Evolutionary conservation across 306 rosid species (phyloP).

Genomic region (Cicer bijugum): DNA sequence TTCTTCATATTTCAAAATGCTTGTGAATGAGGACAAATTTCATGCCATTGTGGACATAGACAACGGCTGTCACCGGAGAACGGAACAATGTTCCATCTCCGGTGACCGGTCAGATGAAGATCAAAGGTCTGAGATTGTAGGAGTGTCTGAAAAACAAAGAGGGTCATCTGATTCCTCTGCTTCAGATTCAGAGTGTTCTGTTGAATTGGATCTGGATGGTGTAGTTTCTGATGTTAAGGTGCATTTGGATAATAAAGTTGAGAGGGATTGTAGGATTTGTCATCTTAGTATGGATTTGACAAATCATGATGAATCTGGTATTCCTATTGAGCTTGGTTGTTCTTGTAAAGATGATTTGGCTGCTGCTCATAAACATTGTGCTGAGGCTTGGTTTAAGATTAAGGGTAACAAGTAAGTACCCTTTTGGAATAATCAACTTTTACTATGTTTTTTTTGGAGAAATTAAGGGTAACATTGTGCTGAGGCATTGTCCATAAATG

Average conservation of each 20-base stretch:
- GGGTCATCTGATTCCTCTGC: constrained; percentile 57
- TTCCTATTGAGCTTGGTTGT: constrained; percentile 84
- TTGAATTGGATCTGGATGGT: constrained; percentile 72
- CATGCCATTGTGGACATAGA: constrained; percentile 54
- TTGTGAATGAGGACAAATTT: constrained; percentile 50
- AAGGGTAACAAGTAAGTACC: constrained; percentile 79
- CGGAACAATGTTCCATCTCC: constrained; percentile 47
- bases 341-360: constrained; percentile 93
- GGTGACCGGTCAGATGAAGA: constrained; percentile 46
- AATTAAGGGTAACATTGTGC: too few species aligned
- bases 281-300: constrained; percentile 74
- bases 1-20: constrained; percentile 50
- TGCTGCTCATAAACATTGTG: constrained; percentile 94
- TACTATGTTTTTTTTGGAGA: too few species aligned
- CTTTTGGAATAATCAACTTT: constrained; percentile 1
- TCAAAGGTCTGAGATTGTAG: constrained; percentile 64
- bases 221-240: constrained; percentile 51
- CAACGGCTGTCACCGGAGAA: constrained; percentile 52
- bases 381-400: constrained; percentile 96
- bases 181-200: constrained; percentile 62
- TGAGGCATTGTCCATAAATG: too few species aligned
- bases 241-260: constrained; percentile 66
- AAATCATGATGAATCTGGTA: constrained; percentile 83
- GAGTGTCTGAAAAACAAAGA: constrained; percentile 52
- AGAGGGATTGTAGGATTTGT: constrained; percentile 87